Evolutionary conservation across 2,329 filamentous ascomycete species (phyloP).

Genomic region (Pseudogymnoascus sp.): DNA sequence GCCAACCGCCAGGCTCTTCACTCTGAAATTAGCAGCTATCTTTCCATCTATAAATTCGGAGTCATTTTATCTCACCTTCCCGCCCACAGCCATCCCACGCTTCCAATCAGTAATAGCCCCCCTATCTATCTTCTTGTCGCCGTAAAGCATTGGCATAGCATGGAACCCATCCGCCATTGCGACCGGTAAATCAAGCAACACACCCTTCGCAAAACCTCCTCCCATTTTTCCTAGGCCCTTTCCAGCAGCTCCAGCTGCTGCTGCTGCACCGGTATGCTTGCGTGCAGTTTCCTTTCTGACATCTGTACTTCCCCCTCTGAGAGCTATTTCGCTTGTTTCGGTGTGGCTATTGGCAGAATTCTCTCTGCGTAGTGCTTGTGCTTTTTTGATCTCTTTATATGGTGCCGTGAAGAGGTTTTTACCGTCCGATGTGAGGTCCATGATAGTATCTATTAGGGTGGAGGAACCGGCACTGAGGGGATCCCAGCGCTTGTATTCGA

Average conservation of each 20-base stretch:
- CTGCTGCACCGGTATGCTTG: constrained; percentile 6
- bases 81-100: constrained; percentile 46
- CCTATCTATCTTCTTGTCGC: neutral
- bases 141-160: constrained; percentile 13
- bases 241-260: constrained; percentile 11
- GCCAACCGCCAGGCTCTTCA: constrained; percentile 60
- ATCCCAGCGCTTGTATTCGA: constrained; percentile 23
- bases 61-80: constrained; percentile 55
- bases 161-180: constrained; percentile 16
- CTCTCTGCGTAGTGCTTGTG: neutral
- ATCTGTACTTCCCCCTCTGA: neutral
- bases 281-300: neutral
- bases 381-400: constrained; percentile 8
- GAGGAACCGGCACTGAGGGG: constrained; percentile 14
- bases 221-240: constrained; percentile 30
- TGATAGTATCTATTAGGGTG: constrained; percentile 10
- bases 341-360: neutral
- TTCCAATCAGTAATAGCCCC: neutral
- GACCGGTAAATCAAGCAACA: constrained; percentile 22
- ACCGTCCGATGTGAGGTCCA: constrained; percentile 10
- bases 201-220: constrained; percentile 25
- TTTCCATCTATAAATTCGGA: constrained; percentile 61
- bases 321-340: neutral
- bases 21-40: constrained; percentile 41
- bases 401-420: constrained; percentile 13